Percentiles rank a stretch among this genome's conserved stretches.
Conservation (phyloP, 305 asterid genomes). For the Fraxinus ornus region DNA sequence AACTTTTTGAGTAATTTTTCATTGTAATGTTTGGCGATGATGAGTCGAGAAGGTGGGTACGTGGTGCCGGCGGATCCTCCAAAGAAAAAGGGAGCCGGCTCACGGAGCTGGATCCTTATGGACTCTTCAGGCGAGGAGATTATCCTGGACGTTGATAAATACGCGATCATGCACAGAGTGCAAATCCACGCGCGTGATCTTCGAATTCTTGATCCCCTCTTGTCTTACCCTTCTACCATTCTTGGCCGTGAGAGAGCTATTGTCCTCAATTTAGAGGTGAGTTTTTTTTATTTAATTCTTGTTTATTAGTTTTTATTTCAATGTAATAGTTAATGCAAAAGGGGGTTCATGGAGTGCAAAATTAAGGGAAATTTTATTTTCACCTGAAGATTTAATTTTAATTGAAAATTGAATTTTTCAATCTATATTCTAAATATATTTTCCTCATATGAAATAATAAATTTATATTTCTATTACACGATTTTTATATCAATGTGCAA, state of each 20-base stretch:
- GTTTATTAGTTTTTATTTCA: background rate
- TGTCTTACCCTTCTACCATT: constrained; percentile 76
- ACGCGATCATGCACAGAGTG: constrained; percentile 87
- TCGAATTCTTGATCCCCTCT: constrained; percentile 76
- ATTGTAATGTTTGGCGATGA: constrained; percentile 39
- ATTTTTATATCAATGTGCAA: background rate
- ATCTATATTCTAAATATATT: background rate
- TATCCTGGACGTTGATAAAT: constrained; percentile 67
- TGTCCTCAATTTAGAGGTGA: constrained; percentile 87
- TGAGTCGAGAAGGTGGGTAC: constrained; percentile 60
- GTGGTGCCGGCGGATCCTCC: constrained; percentile 67
- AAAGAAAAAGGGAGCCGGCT: constrained; percentile 63
- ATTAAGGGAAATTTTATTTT: background rate
- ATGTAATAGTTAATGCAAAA: background rate
- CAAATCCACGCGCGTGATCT: constrained; percentile 95
- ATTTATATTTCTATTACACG: background rate
- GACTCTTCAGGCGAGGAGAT: constrained; percentile 61
- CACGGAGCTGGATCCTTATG: constrained; percentile 75
- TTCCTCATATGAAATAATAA: background rate
- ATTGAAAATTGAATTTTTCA: background rate
- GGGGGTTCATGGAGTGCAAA: background rate
- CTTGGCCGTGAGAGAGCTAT: constrained; percentile 89
- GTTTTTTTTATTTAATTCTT: background rate
- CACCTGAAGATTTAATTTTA: background rate
- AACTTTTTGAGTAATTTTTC: background rate